Percentiles rank a stretch among this genome's conserved stretches.
Conservation (phyloP, 1,284 basidiomycete species). For the Athelia sp. region DNA sequence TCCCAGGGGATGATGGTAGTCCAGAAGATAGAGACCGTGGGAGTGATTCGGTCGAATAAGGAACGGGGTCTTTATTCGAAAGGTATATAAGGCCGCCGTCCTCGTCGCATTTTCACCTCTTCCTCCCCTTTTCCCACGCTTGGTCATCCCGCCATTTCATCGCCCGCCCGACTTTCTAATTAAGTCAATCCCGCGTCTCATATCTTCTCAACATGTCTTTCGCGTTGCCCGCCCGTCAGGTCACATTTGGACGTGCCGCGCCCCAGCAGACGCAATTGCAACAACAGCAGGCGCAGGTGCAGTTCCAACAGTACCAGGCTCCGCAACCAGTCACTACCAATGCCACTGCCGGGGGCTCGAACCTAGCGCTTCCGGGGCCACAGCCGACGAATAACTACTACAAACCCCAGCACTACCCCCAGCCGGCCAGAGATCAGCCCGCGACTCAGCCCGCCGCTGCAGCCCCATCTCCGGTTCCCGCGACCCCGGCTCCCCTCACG, state of each 20-base stretch:
- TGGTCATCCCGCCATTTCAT: neutral
- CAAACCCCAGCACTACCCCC: slow-evolving; percentile 19
- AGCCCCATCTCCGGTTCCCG: slow-evolving; percentile 32
- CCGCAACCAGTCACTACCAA: slow-evolving; percentile 23
- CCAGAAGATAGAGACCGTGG: slow-evolving; percentile 20
- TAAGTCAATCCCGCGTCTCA: neutral
- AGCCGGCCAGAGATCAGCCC: slow-evolving; percentile 10
- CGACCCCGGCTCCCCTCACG: slow-evolving; percentile 68
- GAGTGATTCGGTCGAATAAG: slow-evolving; percentile 9
- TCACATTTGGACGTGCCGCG: slow-evolving; percentile 64
- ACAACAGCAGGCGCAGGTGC: slow-evolving; percentile 24
- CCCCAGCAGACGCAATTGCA: slow-evolving; percentile 38
- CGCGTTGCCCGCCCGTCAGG: slow-evolving; percentile 68
- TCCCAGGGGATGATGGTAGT: neutral
- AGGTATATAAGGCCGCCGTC: slow-evolving; percentile 22
- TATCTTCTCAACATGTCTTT: slow-evolving; percentile 50
- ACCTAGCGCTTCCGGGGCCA: slow-evolving; percentile 37
- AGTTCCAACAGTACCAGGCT: slow-evolving; percentile 26
- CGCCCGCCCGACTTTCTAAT: slow-evolving; percentile 9
- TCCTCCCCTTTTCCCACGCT: slow-evolving; percentile 23
- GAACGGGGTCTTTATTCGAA: slow-evolving; percentile 23
- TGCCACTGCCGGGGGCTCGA: slow-evolving; percentile 23
- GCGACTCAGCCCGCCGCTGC: slow-evolving; percentile 37
- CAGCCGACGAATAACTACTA: slow-evolving; percentile 20
- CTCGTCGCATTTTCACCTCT: slow-evolving; percentile 18